Evolutionary conservation across 2,329 filamentous ascomycete genomes (phyloP).

Genomic region (Chrysosporium queenslandicum): DNA sequence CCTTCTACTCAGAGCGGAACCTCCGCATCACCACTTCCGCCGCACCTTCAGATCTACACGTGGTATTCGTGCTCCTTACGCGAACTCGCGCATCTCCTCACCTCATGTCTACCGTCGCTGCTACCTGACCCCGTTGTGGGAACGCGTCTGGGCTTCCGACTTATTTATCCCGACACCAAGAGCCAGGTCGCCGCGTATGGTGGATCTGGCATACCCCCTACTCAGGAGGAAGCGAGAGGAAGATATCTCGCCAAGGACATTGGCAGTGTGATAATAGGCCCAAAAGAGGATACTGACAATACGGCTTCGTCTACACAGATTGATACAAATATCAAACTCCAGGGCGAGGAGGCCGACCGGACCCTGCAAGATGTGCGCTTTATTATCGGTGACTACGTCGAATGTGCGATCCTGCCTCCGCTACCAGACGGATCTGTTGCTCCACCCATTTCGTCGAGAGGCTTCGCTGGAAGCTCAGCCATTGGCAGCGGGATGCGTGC

Average conservation of each 20-base stretch:
- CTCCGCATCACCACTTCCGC: conserved; percentile 54
- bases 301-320: not conserved
- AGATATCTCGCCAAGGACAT: conserved; percentile 71
- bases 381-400: conserved; percentile 80
- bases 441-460: conserved; percentile 45
- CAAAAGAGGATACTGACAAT: not conserved
- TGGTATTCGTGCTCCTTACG: conserved; percentile 71
- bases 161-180: conserved; percentile 69
- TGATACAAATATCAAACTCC: conserved; percentile 20
- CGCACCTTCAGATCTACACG: conserved; percentile 71
- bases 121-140: conserved; percentile 67
- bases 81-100: conserved; percentile 70
- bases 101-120: conserved; percentile 55
- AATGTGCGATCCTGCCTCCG: conserved; percentile 70
- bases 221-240: conserved; percentile 37
- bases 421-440: conserved; percentile 63
- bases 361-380: conserved; percentile 69
- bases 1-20: conserved; percentile 30
- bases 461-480: conserved; percentile 36
- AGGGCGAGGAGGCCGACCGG: conserved; percentile 56
- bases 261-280: conserved; percentile 61
- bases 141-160: conserved; percentile 75
- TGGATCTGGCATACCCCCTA: conserved; percentile 17
- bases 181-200: conserved; percentile 23
- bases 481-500: conserved; percentile 35